Evolutionary conservation across 345 rosid genomes (phyloP).

Genomic region (Schrenkiella parvula): DNA sequence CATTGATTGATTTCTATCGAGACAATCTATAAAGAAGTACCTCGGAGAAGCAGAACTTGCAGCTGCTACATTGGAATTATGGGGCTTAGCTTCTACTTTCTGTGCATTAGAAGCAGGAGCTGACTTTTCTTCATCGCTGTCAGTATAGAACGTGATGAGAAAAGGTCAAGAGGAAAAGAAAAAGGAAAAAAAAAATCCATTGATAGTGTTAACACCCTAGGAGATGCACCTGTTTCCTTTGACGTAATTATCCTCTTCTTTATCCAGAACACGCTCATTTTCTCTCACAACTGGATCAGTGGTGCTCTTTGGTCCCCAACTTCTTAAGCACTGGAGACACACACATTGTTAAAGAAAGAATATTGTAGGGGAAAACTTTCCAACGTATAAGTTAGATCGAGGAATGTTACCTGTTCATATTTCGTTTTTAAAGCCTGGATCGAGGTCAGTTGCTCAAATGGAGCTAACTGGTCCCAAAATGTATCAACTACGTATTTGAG

Average conservation of each 20-base stretch:
- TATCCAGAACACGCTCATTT: conserved; percentile 60
- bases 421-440: conserved; percentile 56
- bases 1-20: background rate
- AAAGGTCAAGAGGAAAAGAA: background rate
- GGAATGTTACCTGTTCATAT: conserved; percentile 65
- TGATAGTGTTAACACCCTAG: background rate
- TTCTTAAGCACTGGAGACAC: conserved; percentile 60
- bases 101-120: conserved; percentile 52
- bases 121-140: conserved; percentile 49
- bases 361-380: background rate
- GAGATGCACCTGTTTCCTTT: background rate
- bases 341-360: conserved; percentile 12
- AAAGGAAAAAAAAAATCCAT: too few species aligned
- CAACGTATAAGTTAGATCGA: background rate
- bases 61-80: conserved; percentile 58
- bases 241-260: background rate
- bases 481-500: conserved; percentile 62
- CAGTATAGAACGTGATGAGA: background rate
- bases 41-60: conserved; percentile 44
- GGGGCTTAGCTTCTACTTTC: conserved; percentile 45
- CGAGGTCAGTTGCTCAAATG: conserved; percentile 54
- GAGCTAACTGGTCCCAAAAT: conserved; percentile 73
- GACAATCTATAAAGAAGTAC: conserved; percentile 41
- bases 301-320: conserved; percentile 40
- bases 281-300: conserved; percentile 45